phyloP scores from a whole-genome alignment of 2,329 filamentous ascomycete genomes.

The Cadophora sp. region DNA sequence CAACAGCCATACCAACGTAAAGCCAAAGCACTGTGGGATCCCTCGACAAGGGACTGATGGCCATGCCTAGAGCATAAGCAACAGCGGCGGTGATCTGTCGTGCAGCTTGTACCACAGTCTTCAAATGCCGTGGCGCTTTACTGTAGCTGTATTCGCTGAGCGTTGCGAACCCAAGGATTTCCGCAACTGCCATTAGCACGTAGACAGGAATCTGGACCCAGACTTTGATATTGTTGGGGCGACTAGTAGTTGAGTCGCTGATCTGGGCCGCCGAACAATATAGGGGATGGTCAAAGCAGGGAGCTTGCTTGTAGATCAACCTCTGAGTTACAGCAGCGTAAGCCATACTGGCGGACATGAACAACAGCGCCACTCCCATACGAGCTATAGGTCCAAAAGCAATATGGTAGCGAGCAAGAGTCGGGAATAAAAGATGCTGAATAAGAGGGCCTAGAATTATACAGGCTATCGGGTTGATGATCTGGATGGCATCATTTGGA shows the following conservation, averaged over 20 bases:
- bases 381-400: slow-evolving; percentile 63
- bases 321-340: slow-evolving; percentile 64
- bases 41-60: slow-evolving; percentile 49
- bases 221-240: slow-evolving; percentile 55
- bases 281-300: slow-evolving; percentile 56
- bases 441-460: slow-evolving; percentile 62
- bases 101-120: slow-evolving; percentile 74
- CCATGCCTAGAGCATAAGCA: slow-evolving; percentile 56
- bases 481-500: slow-evolving; percentile 66
- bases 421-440: slow-evolving; percentile 62
- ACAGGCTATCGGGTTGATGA: slow-evolving; percentile 65
- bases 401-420: slow-evolving; percentile 58
- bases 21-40: slow-evolving; percentile 52
- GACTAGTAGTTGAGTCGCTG: slow-evolving; percentile 47
- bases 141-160: slow-evolving; percentile 79
- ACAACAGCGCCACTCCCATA: slow-evolving; percentile 68
- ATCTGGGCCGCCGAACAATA: slow-evolving; percentile 6
- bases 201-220: slow-evolving; percentile 55
- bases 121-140: slow-evolving; percentile 81
- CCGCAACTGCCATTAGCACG: slow-evolving; percentile 60
- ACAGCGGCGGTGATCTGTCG: slow-evolving; percentile 71
- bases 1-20: slow-evolving; percentile 38
- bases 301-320: slow-evolving; percentile 63
- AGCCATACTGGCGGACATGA: slow-evolving; percentile 57
- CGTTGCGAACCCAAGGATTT: slow-evolving; percentile 64